Evolutionary conservation across 2,329 filamentous ascomycete species (phyloP).

Genomic region (Cordyceps cateniannulata): DNA sequence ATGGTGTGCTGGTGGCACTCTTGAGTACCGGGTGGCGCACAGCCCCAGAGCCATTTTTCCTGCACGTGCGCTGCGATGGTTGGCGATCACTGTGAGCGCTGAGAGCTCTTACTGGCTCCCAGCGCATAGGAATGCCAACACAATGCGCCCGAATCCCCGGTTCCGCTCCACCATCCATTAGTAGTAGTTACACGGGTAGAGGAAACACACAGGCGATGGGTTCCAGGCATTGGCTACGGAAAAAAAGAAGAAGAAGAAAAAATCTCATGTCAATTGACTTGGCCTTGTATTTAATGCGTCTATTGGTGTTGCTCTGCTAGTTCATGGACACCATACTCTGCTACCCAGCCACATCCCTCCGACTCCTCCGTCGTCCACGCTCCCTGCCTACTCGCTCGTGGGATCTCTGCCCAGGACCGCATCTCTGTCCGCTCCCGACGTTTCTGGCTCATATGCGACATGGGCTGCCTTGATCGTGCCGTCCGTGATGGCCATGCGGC

Average conservation of each 20-base stretch:
- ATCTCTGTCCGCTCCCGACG: neutral
- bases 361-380: neutral
- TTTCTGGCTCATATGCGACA: neutral
- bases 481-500: conserved; percentile 1
- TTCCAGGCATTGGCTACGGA: neutral
- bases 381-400: neutral
- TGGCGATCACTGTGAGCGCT: neutral
- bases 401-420: neutral
- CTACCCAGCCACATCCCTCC: neutral
- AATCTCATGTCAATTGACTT: no score
- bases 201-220: neutral
- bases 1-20: no score
- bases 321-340: neutral
- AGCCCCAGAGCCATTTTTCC: neutral
- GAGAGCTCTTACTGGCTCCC: neutral
- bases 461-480: neutral
- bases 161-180: neutral
- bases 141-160: neutral
- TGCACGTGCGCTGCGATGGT: neutral
- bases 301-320: neutral
- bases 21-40: neutral
- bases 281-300: neutral
- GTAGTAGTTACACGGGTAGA: no score
- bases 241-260: neutral
- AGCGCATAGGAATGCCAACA: neutral